These are phyloP conservation scores for Rhodotorula diobovata DNA, from an alignment of 768 basidiomycete species.

Conservation along the genomic window DNA sequence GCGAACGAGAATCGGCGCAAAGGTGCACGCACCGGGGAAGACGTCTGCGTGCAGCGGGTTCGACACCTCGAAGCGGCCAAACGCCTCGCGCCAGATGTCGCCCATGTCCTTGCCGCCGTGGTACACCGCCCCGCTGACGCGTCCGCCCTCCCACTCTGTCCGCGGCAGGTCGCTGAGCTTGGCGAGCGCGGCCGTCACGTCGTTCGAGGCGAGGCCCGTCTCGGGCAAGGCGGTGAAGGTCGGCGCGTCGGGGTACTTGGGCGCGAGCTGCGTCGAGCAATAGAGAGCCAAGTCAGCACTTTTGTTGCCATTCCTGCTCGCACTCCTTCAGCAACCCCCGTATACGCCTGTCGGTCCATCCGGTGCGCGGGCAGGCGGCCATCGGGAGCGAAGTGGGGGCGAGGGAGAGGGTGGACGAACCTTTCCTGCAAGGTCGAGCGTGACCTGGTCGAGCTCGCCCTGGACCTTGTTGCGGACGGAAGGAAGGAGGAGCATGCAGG, in stretches of 20 bases:
- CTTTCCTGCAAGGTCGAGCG: conserved; percentile 25
- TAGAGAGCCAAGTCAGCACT: not conserved
- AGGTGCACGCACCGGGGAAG: conserved; percentile 57
- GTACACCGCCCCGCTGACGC: conserved; percentile 37
- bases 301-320: too few relatives aligned
- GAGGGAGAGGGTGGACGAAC: not conserved
- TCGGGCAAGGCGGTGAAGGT: conserved; percentile 18
- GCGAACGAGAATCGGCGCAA: too few relatives aligned
- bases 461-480: conserved; percentile 27
- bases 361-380: too few relatives aligned
- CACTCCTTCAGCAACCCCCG: too few relatives aligned
- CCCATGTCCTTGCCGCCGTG: conserved; percentile 34
- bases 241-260: not conserved
- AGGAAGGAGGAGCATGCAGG: conserved; percentile 10
- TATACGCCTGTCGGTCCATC: too few relatives aligned
- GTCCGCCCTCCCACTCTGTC: conserved; percentile 35
- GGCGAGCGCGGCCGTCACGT: conserved; percentile 11
- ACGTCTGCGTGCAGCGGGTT: conserved; percentile 87
- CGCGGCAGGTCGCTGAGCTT: conserved; percentile 23
- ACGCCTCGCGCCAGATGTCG: conserved; percentile 64
- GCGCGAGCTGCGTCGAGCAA: not conserved
- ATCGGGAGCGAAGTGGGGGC: not conserved
- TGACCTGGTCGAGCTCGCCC: conserved; percentile 31
- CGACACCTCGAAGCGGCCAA: conserved; percentile 63
- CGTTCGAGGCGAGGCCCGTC: conserved; percentile 7